These are phyloP conservation scores for Cronartium quercuum DNA, from an alignment of 1,284 basidiomycete species.

Conservation along the genomic window DNA sequence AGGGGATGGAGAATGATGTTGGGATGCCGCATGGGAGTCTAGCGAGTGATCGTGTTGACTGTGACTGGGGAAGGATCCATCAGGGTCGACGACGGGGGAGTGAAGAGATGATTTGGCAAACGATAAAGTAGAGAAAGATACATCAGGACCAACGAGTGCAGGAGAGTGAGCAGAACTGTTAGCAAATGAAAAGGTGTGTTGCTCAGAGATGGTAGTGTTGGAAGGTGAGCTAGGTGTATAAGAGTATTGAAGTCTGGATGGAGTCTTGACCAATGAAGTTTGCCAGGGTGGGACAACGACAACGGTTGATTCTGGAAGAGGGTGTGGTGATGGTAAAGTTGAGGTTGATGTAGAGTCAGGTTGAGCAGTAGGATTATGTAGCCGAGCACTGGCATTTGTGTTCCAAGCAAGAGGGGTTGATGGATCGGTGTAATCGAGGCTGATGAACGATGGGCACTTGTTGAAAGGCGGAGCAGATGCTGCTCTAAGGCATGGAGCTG, in stretches of 20 bases:
- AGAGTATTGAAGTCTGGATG: constrained; percentile 21
- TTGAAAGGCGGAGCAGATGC: constrained; percentile 6
- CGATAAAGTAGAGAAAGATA: too few relatives aligned
- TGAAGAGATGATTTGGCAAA: too few relatives aligned
- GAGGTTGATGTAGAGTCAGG: background rate
- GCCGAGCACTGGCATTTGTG: background rate
- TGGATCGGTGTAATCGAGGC: background rate
- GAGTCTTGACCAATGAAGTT: constrained; percentile 19
- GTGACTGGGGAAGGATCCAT: background rate
- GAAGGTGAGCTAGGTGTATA: constrained; percentile 15
- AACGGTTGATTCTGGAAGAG: background rate
- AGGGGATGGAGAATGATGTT: background rate
- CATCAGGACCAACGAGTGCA: background rate
- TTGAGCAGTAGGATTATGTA: background rate
- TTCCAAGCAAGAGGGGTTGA: too few relatives aligned
- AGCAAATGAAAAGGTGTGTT: background rate
- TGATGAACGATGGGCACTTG: constrained; percentile 17
- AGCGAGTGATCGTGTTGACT: background rate
- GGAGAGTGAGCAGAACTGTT: background rate
- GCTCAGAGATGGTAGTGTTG: constrained; percentile 12
- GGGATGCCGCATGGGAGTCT: background rate
- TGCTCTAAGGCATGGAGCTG: background rate
- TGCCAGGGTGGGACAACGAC: background rate
- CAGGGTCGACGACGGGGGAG: background rate
- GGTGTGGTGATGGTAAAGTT: background rate